A percentile compares a stretch with the other conserved stretches of the same genome.
These are phyloP conservation scores for Fusarium paranaense DNA, from an alignment of 2,329 filamentous ascomycete species.

Conservation along the genomic window DNA sequence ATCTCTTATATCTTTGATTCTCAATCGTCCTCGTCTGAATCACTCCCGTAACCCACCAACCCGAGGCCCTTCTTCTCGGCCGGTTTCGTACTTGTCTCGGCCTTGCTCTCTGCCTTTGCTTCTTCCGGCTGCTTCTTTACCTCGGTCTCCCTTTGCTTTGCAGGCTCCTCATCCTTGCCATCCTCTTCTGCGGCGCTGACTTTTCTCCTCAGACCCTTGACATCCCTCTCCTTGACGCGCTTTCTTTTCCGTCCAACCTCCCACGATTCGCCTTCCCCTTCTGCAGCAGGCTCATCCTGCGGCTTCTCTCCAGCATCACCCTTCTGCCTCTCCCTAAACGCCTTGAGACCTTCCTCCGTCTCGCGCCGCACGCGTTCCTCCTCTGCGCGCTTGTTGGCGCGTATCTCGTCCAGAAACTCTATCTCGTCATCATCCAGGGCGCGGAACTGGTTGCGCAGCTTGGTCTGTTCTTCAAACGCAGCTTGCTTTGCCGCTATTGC, in stretches of 20 bases:
- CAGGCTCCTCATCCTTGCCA: constrained; percentile 25
- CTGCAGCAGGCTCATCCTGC: constrained; percentile 31
- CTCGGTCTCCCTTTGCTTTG: constrained; percentile 18
- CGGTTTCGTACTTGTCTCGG: constrained; percentile 1
- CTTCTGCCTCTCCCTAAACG: constrained; percentile 66
- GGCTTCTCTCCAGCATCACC: constrained; percentile 37
- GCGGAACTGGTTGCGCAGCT: constrained; percentile 81
- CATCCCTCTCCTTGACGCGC: constrained; percentile 52
- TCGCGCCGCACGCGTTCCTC: constrained; percentile 67
- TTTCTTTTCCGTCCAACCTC: constrained; percentile 52
- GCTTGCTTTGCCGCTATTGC: constrained; percentile 79
- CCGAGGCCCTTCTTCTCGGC: constrained; percentile 48
- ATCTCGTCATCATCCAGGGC: constrained; percentile 83
- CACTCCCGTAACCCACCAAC: constrained; percentile 64
- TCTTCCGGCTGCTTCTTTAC: constrained; percentile 22
- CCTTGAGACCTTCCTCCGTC: constrained; percentile 66
- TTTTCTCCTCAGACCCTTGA: constrained; percentile 48
- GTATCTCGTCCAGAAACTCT: constrained; percentile 75
- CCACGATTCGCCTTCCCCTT: constrained; percentile 50
- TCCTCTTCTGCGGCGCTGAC: constrained; percentile 26
- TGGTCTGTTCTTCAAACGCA: constrained; percentile 79
- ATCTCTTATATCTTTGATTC: background rate
- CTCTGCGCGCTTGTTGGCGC: constrained; percentile 60
- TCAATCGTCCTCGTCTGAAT: constrained; percentile 60
- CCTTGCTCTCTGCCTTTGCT: constrained; percentile 9